Conservation (phyloP, 257 asterid genomes). For the Nicotiana noctiflora region DNA sequence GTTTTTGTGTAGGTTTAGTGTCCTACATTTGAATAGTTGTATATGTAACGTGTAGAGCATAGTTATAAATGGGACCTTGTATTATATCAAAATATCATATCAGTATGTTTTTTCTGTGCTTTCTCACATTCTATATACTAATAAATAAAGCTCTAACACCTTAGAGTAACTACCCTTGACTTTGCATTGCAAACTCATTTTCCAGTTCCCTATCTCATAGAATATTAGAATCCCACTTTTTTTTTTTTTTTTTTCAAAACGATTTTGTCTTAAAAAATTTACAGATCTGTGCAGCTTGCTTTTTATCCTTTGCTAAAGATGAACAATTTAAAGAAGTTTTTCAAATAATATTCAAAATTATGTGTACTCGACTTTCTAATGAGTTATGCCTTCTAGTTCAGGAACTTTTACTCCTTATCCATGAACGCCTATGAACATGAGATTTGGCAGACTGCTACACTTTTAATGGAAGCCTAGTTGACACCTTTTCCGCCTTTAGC, state of each 20-base stretch:
- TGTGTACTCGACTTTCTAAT: background rate
- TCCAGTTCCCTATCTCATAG: background rate
- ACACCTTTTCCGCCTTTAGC: slow-evolving; percentile 79
- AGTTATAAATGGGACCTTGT: no score
- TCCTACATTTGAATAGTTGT: no score
- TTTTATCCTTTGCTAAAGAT: background rate
- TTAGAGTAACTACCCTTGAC: background rate
- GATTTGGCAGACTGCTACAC: slow-evolving; percentile 63
- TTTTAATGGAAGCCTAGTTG: slow-evolving; percentile 72
- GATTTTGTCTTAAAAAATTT: background rate
- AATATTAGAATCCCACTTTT: background rate
- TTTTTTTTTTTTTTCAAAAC: background rate
- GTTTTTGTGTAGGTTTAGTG: no score
- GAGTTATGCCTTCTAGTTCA: slow-evolving; percentile 24
- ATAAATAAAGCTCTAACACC: no score
- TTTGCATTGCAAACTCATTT: background rate
- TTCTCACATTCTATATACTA: no score
- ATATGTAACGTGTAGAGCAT: no score
- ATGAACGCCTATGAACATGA: slow-evolving; percentile 83
- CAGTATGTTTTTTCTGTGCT: no score
- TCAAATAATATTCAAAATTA: background rate
- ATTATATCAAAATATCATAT: no score
- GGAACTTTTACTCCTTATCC: slow-evolving; percentile 81
- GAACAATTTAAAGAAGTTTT: background rate
- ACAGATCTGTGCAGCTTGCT: background rate